These are phyloP conservation scores for Heliosperma pusillum DNA, from an alignment of 148 eudicot genomes.

Conservation along the genomic window DNA sequence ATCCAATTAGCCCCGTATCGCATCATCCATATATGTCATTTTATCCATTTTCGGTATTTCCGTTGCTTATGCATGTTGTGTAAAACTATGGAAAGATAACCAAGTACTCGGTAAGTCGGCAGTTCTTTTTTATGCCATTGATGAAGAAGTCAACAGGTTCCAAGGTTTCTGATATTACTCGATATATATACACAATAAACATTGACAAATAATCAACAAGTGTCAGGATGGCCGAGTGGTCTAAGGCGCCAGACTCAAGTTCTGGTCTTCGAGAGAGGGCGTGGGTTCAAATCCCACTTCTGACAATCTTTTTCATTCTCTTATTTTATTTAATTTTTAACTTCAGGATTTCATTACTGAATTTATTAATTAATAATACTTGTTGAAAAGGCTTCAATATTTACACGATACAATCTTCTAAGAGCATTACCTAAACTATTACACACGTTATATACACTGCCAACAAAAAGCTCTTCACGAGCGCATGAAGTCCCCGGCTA, in stretches of 20 bases:
- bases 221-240: background rate
- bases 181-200: no score
- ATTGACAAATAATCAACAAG: background rate
- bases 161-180: no score
- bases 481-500: background rate
- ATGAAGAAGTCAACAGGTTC: no score
- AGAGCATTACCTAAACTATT: background rate
- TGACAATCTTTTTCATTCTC: background rate
- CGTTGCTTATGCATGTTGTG: no score
- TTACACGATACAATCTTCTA: background rate
- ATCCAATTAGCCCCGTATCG: no score
- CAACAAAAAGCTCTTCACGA: background rate
- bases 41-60: no score
- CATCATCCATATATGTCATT: no score
- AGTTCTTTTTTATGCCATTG: no score
- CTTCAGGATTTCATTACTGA: no score
- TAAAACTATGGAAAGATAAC: no score
- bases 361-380: no score
- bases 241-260: conserved; percentile 5
- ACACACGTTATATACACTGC: conserved; percentile 14
- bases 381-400: background rate
- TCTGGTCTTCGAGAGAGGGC: conserved; percentile 3
- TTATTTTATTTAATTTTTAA: background rate
- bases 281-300: conserved; percentile 13
- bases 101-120: no score